Evolutionary conservation across 2,329 filamentous ascomycete genomes (phyloP).

Genomic region (Calonectria leucothoes): DNA sequence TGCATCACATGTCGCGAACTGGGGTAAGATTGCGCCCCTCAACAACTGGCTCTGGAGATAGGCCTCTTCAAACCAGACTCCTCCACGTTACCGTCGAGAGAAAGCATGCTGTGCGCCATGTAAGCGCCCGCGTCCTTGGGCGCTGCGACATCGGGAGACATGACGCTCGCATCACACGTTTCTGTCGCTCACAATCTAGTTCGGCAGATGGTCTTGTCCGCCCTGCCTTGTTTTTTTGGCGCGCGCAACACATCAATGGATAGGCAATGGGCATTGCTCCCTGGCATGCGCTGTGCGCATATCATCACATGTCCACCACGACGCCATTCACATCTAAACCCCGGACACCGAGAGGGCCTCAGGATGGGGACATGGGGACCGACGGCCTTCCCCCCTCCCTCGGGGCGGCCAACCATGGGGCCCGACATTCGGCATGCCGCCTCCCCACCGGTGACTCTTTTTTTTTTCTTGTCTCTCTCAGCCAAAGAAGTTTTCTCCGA

Average conservation of each 20-base stretch:
- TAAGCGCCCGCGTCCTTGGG: neutral
- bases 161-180: constrained; percentile 2
- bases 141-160: constrained; percentile 3
- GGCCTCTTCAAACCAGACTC: constrained; percentile 24
- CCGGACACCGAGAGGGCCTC: constrained; percentile 31
- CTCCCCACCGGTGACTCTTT: constrained; percentile 18
- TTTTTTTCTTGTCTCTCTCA: constrained; percentile 15
- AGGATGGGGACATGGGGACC: neutral
- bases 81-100: constrained; percentile 26
- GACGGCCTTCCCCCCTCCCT: neutral
- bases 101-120: constrained; percentile 1
- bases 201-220: neutral
- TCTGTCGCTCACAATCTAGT: neutral
- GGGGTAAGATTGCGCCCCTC: neutral
- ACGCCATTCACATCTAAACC: constrained; percentile 17
- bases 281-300: neutral
- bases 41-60: constrained; percentile 7
- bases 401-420: constrained; percentile 27
- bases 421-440: constrained; percentile 24
- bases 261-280: neutral
- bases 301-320: constrained; percentile 10
- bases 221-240: neutral
- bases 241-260: neutral
- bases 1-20: neutral
- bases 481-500: constrained; percentile 8